Evolutionary conservation across 495 filamentous ascomycete species (phyloP).

Genomic region (Aspergillus saccharolyticus): DNA sequence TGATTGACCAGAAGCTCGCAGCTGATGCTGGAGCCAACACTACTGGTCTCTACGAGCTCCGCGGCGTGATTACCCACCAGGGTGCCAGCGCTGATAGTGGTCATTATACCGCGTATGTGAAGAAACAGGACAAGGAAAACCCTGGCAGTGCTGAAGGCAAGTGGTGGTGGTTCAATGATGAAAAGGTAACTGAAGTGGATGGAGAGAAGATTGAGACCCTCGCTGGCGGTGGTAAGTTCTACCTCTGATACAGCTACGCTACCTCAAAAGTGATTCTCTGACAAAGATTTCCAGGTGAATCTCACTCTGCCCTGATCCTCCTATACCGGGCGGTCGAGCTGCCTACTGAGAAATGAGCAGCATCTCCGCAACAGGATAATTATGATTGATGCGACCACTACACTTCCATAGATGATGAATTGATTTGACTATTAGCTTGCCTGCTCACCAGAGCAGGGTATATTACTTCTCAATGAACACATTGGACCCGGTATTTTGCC

Average conservation of each 20-base stretch:
- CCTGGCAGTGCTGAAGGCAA: conserved; percentile 81
- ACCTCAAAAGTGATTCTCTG: conserved; percentile 9
- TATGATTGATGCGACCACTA: neutral
- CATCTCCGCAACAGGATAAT: neutral
- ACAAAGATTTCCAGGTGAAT: conserved; percentile 57
- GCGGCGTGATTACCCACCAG: conserved; percentile 96
- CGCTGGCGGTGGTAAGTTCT: conserved; percentile 74
- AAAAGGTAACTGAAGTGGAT: conserved; percentile 91
- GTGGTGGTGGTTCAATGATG: conserved; percentile 99
- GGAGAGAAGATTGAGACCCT: conserved; percentile 85
- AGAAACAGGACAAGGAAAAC: conserved; percentile 69
- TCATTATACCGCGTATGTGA: conserved; percentile 96
- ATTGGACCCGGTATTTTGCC: neutral
- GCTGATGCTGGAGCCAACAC: conserved; percentile 80
- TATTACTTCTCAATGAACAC: neutral
- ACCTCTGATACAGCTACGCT: neutral
- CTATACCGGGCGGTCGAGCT: conserved; percentile 82
- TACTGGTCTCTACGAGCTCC: conserved; percentile 88
- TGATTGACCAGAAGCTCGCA: conserved; percentile 65
- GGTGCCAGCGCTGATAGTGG: conserved; percentile 95
- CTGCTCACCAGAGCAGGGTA: neutral
- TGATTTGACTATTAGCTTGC: neutral
- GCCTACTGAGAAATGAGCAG: conserved; percentile 43
- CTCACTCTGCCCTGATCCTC: conserved; percentile 88
- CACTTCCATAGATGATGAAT: conserved; percentile 1